Conservation (phyloP, 2,329 filamentous ascomycete species). For the Epichloe gansuensis region DNA sequence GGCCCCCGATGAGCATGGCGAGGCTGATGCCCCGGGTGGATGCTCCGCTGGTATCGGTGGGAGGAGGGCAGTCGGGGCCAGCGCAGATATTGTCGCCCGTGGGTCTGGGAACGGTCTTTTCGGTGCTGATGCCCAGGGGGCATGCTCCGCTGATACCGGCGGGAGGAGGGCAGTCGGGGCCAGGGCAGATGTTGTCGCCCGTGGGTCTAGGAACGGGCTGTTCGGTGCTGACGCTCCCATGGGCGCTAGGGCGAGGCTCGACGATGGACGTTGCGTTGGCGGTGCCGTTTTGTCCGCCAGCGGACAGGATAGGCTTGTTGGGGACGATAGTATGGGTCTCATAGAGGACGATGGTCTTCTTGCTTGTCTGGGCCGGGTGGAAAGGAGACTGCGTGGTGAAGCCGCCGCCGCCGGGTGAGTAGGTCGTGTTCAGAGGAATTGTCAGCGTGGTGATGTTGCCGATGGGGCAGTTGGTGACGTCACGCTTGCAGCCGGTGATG, state of each 20-base stretch:
- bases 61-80: slow-evolving; percentile 6
- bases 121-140: slow-evolving; percentile 2
- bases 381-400: background rate
- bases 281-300: background rate
- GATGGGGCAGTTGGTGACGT: slow-evolving; percentile 21
- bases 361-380: background rate
- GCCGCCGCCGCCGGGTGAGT: slow-evolving; percentile 21
- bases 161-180: slow-evolving; percentile 4
- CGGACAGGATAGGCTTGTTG: background rate
- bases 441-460: slow-evolving; percentile 22
- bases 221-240: background rate
- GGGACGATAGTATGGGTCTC: background rate
- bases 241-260: slow-evolving; percentile 1
- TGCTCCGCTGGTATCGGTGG: slow-evolving; percentile 7
- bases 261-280: slow-evolving; percentile 1
- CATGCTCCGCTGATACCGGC: slow-evolving; percentile 8
- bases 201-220: background rate
- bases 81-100: slow-evolving; percentile 4
- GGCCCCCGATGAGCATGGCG: slow-evolving; percentile 10
- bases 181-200: slow-evolving; percentile 6
- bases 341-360: slow-evolving; percentile 3
- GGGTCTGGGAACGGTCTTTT: background rate
- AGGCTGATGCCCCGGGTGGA: slow-evolving; percentile 11
- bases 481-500: slow-evolving; percentile 36
- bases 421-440: slow-evolving; percentile 28